Conservation (phyloP, 805 yeast genomes). For the Teunomyces funiuensis region DNA sequence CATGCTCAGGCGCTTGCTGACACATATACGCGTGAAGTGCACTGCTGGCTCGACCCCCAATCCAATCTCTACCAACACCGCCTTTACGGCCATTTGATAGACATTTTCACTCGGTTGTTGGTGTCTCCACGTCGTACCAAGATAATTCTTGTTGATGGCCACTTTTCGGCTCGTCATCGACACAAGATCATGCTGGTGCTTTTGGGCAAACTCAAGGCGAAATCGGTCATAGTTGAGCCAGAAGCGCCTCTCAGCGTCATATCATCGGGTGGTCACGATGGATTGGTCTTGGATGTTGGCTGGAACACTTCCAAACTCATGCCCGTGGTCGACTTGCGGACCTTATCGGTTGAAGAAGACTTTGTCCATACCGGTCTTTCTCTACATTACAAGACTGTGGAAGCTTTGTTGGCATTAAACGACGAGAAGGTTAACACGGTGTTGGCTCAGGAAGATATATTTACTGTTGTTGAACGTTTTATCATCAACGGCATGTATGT, state of each 20-base stretch:
- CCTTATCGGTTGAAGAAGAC: background rate
- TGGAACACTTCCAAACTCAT: conserved; percentile 24
- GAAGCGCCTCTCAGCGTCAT: conserved; percentile 20
- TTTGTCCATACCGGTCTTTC: conserved; percentile 14
- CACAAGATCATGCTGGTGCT: conserved; percentile 18
- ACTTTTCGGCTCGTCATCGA: conserved; percentile 17
- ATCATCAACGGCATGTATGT: conserved; percentile 14
- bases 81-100: conserved; percentile 10
- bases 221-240: conserved; percentile 22
- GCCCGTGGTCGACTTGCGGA: conserved; percentile 25
- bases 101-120: conserved; percentile 14
- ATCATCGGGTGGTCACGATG: conserved; percentile 20
- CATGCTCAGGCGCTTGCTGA: conserved; percentile 5
- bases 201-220: conserved; percentile 22
- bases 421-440: conserved; percentile 11
- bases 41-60: conserved; percentile 11
- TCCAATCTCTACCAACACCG: background rate
- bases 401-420: conserved; percentile 13
- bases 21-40: conserved; percentile 11
- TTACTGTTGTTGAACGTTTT: conserved; percentile 19
- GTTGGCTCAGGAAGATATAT: conserved; percentile 10
- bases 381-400: conserved; percentile 19
- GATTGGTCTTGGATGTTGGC: conserved; percentile 29
- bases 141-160: conserved; percentile 20
- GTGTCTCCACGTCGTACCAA: conserved; percentile 21